Base-by-base conservation (phyloP, 2,329 filamentous ascomycete genomes). In the Fusarium concolor region DNA sequence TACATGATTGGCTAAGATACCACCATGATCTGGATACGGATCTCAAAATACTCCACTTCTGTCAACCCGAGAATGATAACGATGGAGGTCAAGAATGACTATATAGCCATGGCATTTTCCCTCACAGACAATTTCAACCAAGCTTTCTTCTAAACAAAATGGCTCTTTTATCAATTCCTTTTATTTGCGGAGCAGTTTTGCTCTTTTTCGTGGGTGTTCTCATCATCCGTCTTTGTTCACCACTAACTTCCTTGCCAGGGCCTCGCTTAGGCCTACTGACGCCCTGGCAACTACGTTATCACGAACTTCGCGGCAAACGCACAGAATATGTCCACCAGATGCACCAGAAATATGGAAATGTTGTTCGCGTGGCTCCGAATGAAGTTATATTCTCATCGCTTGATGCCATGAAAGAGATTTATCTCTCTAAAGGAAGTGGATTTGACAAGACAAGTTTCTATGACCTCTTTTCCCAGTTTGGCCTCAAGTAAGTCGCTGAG, bases 391-490 rank as follows among this genome's bases (percentile, higher is more conserved):
- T 70, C 17, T 58, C 67, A 4, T 59, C 55, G 2, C 35, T 65
- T 3, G 54, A 57, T 2, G 67, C 62, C 0, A 60, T 67, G 51
- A 70, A 67, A 3, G 52, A 70, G 35, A 70, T 70, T 3, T 70
- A 70, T 10, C 28, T 55, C 2, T 70, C 67, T 0, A 58, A 58
- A 5, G 67, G 67, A 2, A 70, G 67, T 24, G 67, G 67, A 8
- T 70, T 54, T 10, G 58, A 60, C 28, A 70, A 70, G 28, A 52
- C 58, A 1, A 37, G 43, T 0, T 60, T 70, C 12, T 70, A 70
- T 18, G 37, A 56, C 8, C 56, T 70, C 3, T 70, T 70, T 17
- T 52, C 61, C 0, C 54, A 67, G n/a, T 64, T 60, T 18, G 66
- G 66, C 2, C 62, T 56, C 5, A 39, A 33, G 65, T 67, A 33